Evolutionary conservation across 495 filamentous ascomycete species (phyloP).

Genomic region (Apodospora peruviana): DNA sequence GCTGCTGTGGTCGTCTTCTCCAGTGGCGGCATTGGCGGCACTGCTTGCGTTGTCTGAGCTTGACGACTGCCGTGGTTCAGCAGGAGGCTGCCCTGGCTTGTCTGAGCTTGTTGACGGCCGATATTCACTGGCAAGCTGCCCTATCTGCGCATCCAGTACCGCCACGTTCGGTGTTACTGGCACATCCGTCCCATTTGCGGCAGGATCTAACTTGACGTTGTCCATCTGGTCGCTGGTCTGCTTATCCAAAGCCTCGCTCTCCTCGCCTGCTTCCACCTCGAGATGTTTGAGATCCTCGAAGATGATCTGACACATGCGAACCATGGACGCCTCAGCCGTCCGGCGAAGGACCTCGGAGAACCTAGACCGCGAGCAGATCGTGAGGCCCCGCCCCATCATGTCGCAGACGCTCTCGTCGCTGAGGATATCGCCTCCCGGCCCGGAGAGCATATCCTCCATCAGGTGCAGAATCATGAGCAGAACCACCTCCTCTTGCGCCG

Average conservation of each 20-base stretch:
- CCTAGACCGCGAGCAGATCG: slow-evolving; percentile 92
- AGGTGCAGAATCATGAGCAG: slow-evolving; percentile 88
- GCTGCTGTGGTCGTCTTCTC: slow-evolving; percentile 21
- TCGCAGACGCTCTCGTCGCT: slow-evolving; percentile 97
- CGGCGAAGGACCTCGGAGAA: slow-evolving; percentile 86
- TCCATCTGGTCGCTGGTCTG: slow-evolving; percentile 63
- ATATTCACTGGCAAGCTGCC: too few relatives aligned
- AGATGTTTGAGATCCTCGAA: slow-evolving; percentile 87
- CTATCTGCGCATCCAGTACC: slow-evolving; percentile 7
- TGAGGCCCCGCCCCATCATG: slow-evolving; percentile 98
- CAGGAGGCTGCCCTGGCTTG: slow-evolving; percentile 37
- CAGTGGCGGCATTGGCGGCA: slow-evolving; percentile 15
- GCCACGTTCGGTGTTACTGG: slow-evolving; percentile 16
- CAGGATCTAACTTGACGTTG: slow-evolving; percentile 80
- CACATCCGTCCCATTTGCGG: slow-evolving; percentile 63
- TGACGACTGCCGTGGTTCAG: slow-evolving; percentile 42
- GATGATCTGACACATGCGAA: slow-evolving; percentile 96
- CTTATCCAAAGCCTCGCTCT: slow-evolving; percentile 53
- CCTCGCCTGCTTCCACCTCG: slow-evolving; percentile 62
- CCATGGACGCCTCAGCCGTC: slow-evolving; percentile 95
- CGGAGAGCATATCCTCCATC: slow-evolving; percentile 96
- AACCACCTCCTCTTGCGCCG: slow-evolving; percentile 91
- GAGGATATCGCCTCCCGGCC: slow-evolving; percentile 82
- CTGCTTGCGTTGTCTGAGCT: slow-evolving; percentile 32
- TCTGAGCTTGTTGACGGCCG: slow-evolving; percentile 23